Evolutionary conservation across 2,329 filamentous ascomycete genomes (phyloP).

Genomic region (Fusarium beomiforme): DNA sequence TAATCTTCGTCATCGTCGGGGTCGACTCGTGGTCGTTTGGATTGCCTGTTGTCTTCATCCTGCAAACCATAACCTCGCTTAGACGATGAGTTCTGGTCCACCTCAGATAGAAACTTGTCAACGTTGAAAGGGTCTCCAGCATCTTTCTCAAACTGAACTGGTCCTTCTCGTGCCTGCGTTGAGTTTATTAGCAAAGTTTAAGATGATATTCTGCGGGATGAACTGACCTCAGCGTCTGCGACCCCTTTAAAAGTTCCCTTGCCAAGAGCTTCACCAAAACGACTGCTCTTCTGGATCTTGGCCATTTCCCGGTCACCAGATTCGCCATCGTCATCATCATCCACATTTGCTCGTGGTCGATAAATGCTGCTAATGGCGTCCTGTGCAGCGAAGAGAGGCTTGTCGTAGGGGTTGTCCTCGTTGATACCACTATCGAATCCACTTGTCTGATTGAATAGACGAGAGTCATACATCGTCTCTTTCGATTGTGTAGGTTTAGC

Average conservation of each 20-base stretch:
- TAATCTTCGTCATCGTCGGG: slow-evolving; percentile 59
- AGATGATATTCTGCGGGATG: background rate
- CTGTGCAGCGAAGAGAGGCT: slow-evolving; percentile 94
- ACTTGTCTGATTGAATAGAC: slow-evolving; percentile 92
- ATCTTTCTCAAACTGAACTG: slow-evolving; percentile 97
- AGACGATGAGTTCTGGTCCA: slow-evolving; percentile 67
- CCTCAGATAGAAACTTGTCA: slow-evolving; percentile 90
- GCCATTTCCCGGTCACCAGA: slow-evolving; percentile 85
- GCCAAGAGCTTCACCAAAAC: slow-evolving; percentile 87
- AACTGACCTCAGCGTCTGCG: slow-evolving; percentile 78
- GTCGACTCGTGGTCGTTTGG: slow-evolving; percentile 82
- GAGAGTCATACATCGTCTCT: slow-evolving; percentile 96
- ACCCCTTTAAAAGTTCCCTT: slow-evolving; percentile 92
- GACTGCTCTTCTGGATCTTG: slow-evolving; percentile 83
- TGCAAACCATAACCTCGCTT: slow-evolving; percentile 83
- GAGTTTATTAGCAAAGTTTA: slow-evolving; percentile 44
- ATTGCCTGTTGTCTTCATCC: slow-evolving; percentile 66
- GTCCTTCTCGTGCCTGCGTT: slow-evolving; percentile 78
- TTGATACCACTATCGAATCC: slow-evolving; percentile 95
- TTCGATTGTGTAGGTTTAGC: slow-evolving; percentile 93
- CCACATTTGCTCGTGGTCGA: slow-evolving; percentile 78
- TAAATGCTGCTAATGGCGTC: slow-evolving; percentile 97
- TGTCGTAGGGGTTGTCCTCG: slow-evolving; percentile 97
- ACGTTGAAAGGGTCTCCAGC: slow-evolving; percentile 89
- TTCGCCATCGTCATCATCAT: slow-evolving; percentile 81